These are phyloP conservation scores for Arabidopsis thaliana DNA, from an alignment of 345 rosid species.

Conservation along the genomic window DNA sequence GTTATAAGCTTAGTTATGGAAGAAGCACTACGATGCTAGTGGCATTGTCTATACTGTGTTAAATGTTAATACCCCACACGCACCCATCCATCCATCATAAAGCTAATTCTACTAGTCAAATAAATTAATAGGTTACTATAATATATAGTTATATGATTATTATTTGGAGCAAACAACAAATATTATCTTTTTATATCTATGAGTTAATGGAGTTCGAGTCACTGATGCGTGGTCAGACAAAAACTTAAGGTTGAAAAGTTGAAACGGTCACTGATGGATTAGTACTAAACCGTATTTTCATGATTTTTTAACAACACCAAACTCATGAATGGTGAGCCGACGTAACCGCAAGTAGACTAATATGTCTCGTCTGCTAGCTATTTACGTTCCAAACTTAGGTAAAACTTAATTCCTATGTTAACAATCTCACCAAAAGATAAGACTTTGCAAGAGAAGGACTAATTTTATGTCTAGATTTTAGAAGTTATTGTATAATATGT, in stretches of 20 bases:
- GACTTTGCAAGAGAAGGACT: not conserved
- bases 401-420: constrained; percentile 2
- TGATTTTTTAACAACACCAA: not conserved
- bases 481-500: not conserved
- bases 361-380: not conserved
- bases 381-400: not conserved
- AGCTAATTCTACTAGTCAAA: constrained; percentile 21
- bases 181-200: constrained; percentile 38
- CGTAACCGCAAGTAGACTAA: not conserved
- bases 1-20: constrained; percentile 34
- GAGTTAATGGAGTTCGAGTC: constrained; percentile 39
- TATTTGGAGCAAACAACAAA: constrained; percentile 37
- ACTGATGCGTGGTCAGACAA: not conserved
- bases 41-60: constrained; percentile 41
- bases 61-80: constrained; percentile 43
- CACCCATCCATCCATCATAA: constrained; percentile 33
- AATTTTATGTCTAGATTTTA: not conserved
- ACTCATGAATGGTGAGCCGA: not conserved
- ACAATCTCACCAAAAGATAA: not conserved
- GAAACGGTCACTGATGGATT: not conserved
- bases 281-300: not conserved
- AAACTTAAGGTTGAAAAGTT: not conserved
- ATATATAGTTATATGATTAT: constrained; percentile 10
- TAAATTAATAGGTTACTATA: constrained; percentile 7
- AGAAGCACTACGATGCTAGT: constrained; percentile 44